phyloP scores from a whole-genome alignment of 2,329 filamentous ascomycete species.

The Cucurbitaria berberidis region DNA sequence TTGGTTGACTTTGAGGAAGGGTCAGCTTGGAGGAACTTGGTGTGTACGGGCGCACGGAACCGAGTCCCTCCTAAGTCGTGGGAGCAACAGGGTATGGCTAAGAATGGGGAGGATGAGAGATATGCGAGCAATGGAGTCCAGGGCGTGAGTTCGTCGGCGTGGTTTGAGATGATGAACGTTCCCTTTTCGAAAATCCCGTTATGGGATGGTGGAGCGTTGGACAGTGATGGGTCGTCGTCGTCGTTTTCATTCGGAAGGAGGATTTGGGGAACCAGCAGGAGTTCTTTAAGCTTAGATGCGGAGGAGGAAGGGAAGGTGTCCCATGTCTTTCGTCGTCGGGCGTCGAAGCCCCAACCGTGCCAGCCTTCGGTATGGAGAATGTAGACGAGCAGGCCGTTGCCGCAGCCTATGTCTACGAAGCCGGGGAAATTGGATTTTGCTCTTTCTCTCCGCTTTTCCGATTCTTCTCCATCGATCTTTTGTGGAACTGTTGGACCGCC shows the following conservation, averaged over 20 bases:
- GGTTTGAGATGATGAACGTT: constrained; percentile 95
- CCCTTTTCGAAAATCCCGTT: constrained; percentile 71
- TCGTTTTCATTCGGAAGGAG: constrained; percentile 23
- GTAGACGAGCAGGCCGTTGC: constrained; percentile 88
- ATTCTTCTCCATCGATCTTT: constrained; percentile 7
- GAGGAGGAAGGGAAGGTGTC: constrained; percentile 65
- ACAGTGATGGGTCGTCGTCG: constrained; percentile 26
- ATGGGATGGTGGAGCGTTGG: constrained; percentile 41
- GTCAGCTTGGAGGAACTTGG: constrained; percentile 25
- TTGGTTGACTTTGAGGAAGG: constrained; percentile 28
- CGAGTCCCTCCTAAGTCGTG: constrained; percentile 78
- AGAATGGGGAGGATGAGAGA: constrained; percentile 77
- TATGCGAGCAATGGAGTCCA: constrained; percentile 92
- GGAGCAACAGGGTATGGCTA: constrained; percentile 95
- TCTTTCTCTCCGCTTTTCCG: constrained; percentile 15
- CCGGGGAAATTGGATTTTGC: constrained; percentile 69
- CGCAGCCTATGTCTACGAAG: constrained; percentile 95
- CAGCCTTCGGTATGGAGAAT: constrained; percentile 83
- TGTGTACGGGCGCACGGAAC: constrained; percentile 65
- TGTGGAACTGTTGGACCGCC: constrained; percentile 13
- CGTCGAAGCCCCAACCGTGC: constrained; percentile 88
- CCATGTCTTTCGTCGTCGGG: constrained; percentile 86
- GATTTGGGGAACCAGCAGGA: constrained; percentile 65
- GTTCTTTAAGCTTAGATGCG: constrained; percentile 61
- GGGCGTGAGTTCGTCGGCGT: constrained; percentile 92